Evolutionary conservation across 192 early-diverging fungal species (phyloP), one percentile per base, ranked within the genome.

Genomic region (Linderina pennispora): DNA sequence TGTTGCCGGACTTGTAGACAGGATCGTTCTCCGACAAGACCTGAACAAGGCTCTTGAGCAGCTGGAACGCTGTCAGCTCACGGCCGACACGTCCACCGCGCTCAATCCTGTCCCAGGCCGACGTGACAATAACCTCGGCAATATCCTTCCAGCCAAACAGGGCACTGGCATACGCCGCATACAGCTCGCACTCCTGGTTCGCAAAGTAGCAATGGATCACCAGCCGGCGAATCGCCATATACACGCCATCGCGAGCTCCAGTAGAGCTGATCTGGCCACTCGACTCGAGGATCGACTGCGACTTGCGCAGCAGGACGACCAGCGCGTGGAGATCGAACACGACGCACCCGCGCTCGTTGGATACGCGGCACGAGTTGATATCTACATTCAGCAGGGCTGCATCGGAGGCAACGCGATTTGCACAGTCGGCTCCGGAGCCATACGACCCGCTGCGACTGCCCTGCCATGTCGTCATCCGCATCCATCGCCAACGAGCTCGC

Each of bases 131-230:
- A 11, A 90, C 74, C 38, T 91, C 81, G 4, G 90, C 74, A 16
- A 94, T 61, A 40, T 89, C 79, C 47, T 80, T 75, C 95, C 95
- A 98, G 1, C 86, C 81, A 31, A 81, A 72, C 42, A 89, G 69
- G 16, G 80, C 80, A 36, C 85, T 83, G 28, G 72, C 60, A 14
- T 83, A 75, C 9, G 89, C 83, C 48, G 77, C 67, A 34, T 75
- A 69, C 42, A 90, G 61, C 68, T 91, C 83, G 15, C 79, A 74
- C 14, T 66, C 58, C 37, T 81, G 78, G 50, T 96, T 97, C n/a
- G 72, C 59, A 16, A 83, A 83, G 44, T 89, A 77, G 36, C 84
- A 75, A 33, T 77, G 59, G 19, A 80, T 58, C 33, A 94, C 52
- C 36, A 89, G 65, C 11, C 63, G 65, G 21, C 67, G 63, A 44